phyloP scores from a whole-genome alignment of 2,329 filamentous ascomycete genomes.

The Xylariaceae sp. region DNA sequence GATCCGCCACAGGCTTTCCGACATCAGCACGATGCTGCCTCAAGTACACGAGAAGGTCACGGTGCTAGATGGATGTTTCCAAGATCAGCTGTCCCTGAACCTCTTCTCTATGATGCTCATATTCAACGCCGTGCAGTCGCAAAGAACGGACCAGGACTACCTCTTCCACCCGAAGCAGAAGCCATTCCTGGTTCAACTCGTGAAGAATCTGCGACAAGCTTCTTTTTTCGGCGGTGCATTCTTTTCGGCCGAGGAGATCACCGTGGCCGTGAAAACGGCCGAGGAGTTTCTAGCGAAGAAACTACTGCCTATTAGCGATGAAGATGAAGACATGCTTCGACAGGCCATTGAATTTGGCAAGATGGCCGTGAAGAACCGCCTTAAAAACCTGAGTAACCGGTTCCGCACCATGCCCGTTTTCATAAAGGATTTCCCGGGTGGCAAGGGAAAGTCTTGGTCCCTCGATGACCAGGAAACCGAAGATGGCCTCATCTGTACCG shows the following conservation, averaged over 20 bases:
- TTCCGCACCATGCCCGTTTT: constrained; percentile 76
- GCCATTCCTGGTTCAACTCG: constrained; percentile 60
- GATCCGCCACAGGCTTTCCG: constrained; percentile 69
- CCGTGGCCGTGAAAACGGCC: constrained; percentile 59
- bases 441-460: constrained; percentile 60
- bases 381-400: constrained; percentile 62
- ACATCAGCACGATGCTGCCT: constrained; percentile 66
- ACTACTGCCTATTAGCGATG: constrained; percentile 50
- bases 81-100: constrained; percentile 78
- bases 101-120: constrained; percentile 79
- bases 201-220: constrained; percentile 74
- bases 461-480: constrained; percentile 52
- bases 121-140: constrained; percentile 83
- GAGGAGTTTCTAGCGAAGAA: constrained; percentile 61
- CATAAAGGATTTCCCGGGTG: constrained; percentile 60
- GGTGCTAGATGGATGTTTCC: constrained; percentile 72
- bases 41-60: constrained; percentile 66
- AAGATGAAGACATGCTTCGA: constrained; percentile 57
- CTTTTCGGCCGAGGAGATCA: constrained; percentile 59
- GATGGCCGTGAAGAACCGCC: constrained; percentile 50
- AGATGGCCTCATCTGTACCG: constrained; percentile 40
- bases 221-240: constrained; percentile 83
- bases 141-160: constrained; percentile 77
- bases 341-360: constrained; percentile 63
- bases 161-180: constrained; percentile 76